phyloP scores from a whole-genome alignment of 495 filamentous ascomycete species.

The Friedmanniomyces simplex region DNA sequence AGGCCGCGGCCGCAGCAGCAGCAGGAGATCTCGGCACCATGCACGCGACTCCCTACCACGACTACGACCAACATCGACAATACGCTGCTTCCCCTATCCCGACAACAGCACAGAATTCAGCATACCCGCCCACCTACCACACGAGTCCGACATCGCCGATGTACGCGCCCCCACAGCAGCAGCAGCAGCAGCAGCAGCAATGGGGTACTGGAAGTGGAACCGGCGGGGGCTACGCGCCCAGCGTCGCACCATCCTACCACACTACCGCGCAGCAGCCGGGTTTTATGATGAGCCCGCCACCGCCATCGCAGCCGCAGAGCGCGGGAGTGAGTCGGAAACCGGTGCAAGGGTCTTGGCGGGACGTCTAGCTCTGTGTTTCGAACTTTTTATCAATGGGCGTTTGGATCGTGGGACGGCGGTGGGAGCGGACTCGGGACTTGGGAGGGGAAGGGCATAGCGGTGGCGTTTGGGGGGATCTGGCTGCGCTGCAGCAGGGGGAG shows the following conservation, averaged over 20 bases:
- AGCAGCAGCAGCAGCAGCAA: conserved; percentile 2
- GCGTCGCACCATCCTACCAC: conserved; percentile 9
- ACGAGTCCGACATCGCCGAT: conserved; percentile 8
- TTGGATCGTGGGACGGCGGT: no score
- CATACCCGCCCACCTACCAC: conserved; percentile 14
- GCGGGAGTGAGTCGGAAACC: conserved; percentile 21
- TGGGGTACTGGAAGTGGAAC: background rate
- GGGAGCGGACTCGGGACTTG: no score
- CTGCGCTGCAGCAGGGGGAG: no score
- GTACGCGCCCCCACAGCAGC: conserved; percentile 7
- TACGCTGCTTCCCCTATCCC: conserved; percentile 5
- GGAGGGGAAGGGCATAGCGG: no score
- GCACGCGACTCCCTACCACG: conserved; percentile 13
- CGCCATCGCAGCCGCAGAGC: no score
- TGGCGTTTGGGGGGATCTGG: no score
- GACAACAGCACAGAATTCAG: background rate
- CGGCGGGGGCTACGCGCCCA: conserved; percentile 5
- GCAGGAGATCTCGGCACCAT: conserved; percentile 14
- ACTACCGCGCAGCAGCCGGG: conserved; percentile 6
- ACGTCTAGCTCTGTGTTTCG: conserved; percentile 19
- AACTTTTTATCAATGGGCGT: no score
- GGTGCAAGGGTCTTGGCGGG: conserved; percentile 27
- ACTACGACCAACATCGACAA: conserved; percentile 10
- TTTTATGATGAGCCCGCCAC: conserved; percentile 10
- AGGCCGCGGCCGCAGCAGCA: background rate